A percentile compares a stretch with the other conserved stretches of the same genome.
These are phyloP conservation scores for Lepidium sativum DNA, from an alignment of 345 rosid species.

Conservation along the genomic window DNA sequence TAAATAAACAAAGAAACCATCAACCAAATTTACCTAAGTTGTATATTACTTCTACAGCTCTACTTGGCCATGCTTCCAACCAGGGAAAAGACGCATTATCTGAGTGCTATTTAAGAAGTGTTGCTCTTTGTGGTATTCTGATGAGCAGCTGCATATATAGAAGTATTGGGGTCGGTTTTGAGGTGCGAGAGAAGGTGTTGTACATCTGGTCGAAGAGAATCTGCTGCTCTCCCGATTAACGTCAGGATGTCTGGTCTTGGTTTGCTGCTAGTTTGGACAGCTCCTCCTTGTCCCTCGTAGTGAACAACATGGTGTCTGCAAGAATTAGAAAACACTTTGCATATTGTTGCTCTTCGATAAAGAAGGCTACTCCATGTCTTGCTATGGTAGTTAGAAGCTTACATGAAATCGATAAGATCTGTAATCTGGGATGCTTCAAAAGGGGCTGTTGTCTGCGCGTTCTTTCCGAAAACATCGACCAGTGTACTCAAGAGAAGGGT, in stretches of 20 bases:
- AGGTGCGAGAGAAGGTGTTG: slow-evolving; percentile 84
- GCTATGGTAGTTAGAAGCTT: slow-evolving; percentile 20
- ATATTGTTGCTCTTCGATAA: neutral
- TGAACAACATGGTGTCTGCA: slow-evolving; percentile 85
- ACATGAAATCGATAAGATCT: slow-evolving; percentile 89
- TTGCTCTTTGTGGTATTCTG: slow-evolving; percentile 46
- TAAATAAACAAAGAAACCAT: neutral
- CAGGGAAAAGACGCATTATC: neutral
- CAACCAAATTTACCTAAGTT: neutral
- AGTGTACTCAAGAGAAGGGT: slow-evolving; percentile 49
- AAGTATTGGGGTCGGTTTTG: slow-evolving; percentile 57
- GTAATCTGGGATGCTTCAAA: slow-evolving; percentile 75
- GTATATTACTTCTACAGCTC: neutral
- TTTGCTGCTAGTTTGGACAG: slow-evolving; percentile 84
- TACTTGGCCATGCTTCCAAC: neutral
- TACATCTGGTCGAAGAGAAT: slow-evolving; percentile 70
- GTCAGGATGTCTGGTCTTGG: slow-evolving; percentile 69
- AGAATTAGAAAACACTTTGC: neutral
- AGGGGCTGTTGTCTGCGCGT: slow-evolving; percentile 40
- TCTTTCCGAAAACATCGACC: slow-evolving; percentile 85
- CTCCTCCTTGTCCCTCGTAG: slow-evolving; percentile 93
- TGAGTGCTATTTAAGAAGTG: slow-evolving; percentile 1
- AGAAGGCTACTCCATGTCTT: neutral
- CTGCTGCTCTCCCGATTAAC: slow-evolving; percentile 57
- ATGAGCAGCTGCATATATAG: slow-evolving; percentile 83